phyloP scores from a whole-genome alignment of 495 filamentous ascomycete species.

The Recurvomyces mirabilis region DNA sequence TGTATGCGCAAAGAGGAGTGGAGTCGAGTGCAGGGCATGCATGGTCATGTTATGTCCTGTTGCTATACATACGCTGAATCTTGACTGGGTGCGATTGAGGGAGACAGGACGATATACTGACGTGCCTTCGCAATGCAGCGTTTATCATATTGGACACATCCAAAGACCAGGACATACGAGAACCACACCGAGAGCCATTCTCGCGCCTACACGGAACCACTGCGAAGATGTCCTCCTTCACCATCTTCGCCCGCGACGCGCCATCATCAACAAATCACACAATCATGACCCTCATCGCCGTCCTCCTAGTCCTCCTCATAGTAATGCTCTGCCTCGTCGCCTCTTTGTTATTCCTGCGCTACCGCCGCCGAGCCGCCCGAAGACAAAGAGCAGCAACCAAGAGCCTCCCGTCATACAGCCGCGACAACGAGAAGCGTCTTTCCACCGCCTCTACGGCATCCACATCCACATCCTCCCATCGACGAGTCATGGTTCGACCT shows the following conservation, averaged over 20 bases:
- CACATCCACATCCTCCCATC: constrained; percentile 42
- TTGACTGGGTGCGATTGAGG: too few relatives aligned
- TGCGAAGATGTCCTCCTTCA: too few relatives aligned
- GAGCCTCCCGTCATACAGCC: constrained; percentile 47
- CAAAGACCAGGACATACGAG: too few relatives aligned
- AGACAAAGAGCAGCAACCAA: constrained; percentile 32
- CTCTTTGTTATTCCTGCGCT: constrained; percentile 58
- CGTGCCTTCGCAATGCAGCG: too few relatives aligned
- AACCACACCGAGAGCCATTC: too few relatives aligned
- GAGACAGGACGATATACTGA: too few relatives aligned
- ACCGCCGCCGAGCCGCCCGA: constrained; percentile 44
- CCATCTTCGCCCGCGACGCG: constrained; percentile 31
- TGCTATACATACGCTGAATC: too few relatives aligned
- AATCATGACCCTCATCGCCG: constrained; percentile 64
- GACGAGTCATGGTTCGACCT: constrained; percentile 53
- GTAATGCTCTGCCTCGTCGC: constrained; percentile 54
- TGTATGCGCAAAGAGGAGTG: neutral
- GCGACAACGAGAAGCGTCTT: constrained; percentile 39
- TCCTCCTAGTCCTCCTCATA: constrained; percentile 65
- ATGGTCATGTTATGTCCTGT: too few relatives aligned
- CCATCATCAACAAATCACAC: too few relatives aligned
- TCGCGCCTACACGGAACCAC: too few relatives aligned
- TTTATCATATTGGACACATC: too few relatives aligned
- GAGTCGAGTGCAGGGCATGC: too few relatives aligned
- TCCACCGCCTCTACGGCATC: constrained; percentile 30